Base-by-base conservation (phyloP, 225 moss, liverwort and hornwort genomes). In the Polytrichum formosum region DNA sequence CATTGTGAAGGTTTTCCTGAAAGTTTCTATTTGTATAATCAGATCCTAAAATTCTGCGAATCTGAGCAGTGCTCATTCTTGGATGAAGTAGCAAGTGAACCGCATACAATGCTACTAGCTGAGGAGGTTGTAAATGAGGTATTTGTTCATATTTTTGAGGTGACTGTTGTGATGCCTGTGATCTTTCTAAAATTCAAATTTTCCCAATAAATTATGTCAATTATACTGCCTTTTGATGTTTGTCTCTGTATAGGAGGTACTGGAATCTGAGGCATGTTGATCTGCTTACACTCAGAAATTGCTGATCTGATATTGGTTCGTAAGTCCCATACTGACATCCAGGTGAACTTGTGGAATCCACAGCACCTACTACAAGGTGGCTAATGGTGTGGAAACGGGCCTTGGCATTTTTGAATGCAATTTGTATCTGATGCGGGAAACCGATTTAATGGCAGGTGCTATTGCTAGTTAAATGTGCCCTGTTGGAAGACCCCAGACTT, bases 1-100 rank as follows among this genome's bases (percentile, higher is more conserved):
- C 46, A 46, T 46, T 46, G 46, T 46, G 46, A 46, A 46, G 46
- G 46, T 16, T 46, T 13, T 46, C 13, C 46, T 46, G 13, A 46
- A 46, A 46, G 46, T 46, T 46, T 46, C 46, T 46, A 72, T 28
- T 73, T 73, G 66, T 55, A 67, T 26, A 18, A 54, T 61, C 85
- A 98, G 92, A 81, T 98, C 85, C 78, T 94, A 73, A 94, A 90
- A 76, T 98, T 94, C 76, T 98, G 94, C 77, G 97, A 94, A 81
- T 92, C 91, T 28, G 94, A 92, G 72, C 91, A 92, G 68, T 89
- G 88, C 67, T 98, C 94, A 70, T 98, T 98, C 72, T 80, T 98
- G 84, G 97, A 98, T 68, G 91, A 92, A 87, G 91, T 98, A 68
- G 94, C 92, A 55, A 90, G 87, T 73, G 92, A 92, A 73, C 73